Conservation (phyloP, 192 early-diverging fungal genomes). For the Obelidium mucronatum region DNA sequence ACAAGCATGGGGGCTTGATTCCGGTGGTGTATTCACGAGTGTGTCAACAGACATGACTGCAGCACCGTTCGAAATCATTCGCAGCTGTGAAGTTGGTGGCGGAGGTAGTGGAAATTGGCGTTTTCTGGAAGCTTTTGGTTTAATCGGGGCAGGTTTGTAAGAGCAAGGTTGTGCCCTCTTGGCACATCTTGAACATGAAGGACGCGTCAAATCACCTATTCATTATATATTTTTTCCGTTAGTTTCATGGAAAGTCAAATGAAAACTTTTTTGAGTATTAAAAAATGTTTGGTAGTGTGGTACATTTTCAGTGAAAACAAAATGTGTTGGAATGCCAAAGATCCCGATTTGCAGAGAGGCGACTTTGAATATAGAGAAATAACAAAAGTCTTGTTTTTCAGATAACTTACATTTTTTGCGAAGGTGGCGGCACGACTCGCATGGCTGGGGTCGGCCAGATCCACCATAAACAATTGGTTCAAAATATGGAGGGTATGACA, state of each 20-base stretch:
- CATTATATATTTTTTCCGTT: background rate
- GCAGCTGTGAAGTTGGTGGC: background rate
- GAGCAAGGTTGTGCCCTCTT: background rate
- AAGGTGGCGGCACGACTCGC: background rate
- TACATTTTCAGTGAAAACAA: too few relatives aligned
- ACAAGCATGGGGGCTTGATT: too few relatives aligned
- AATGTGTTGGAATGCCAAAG: too few relatives aligned
- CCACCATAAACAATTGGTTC: background rate
- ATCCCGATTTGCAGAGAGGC: too few relatives aligned
- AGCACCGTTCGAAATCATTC: too few relatives aligned
- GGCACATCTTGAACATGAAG: background rate
- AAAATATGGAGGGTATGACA: too few relatives aligned
- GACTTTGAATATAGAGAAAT: too few relatives aligned
- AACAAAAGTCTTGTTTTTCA: background rate
- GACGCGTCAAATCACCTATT: background rate
- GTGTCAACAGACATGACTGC: too few relatives aligned
- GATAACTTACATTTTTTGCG: background rate
- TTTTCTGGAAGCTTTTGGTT: too few relatives aligned
- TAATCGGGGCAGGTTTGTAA: background rate
- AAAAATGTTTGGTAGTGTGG: background rate
- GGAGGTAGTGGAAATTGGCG: background rate
- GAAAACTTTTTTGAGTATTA: background rate
- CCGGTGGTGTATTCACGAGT: too few relatives aligned
- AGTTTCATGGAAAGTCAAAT: background rate
- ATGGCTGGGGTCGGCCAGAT: background rate